Conservation (phyloP, 2,329 filamentous ascomycete species). For the Nothophoma quercina region DNA sequence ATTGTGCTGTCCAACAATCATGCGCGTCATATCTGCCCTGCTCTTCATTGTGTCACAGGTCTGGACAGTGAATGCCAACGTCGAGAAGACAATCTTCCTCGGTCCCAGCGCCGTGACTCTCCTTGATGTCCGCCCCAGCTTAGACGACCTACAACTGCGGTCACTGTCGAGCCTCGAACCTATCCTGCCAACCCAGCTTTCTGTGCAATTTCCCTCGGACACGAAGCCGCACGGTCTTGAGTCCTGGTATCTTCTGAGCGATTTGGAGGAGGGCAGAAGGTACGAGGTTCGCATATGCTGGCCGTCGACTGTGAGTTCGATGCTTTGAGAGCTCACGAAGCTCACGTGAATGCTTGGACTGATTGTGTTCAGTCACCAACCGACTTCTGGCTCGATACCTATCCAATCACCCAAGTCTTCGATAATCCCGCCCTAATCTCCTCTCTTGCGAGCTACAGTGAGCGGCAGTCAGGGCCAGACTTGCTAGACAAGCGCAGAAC, state of each 20-base stretch:
- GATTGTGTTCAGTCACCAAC: constrained; percentile 77
- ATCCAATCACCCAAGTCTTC: constrained; percentile 68
- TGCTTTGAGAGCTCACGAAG: constrained; percentile 6
- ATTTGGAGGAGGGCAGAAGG: constrained; percentile 72
- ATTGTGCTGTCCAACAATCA: constrained; percentile 37
- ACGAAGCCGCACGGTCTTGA: constrained; percentile 63
- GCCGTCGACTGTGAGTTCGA: constrained; percentile 79
- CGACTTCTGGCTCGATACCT: constrained; percentile 73
- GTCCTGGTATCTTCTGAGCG: constrained; percentile 81
- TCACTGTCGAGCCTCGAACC: constrained; percentile 64
- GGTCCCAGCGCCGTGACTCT: constrained; percentile 68
- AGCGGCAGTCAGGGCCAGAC: constrained; percentile 52
- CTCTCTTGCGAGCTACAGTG: constrained; percentile 70
- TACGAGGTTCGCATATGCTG: constrained; percentile 96
- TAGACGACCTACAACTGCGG: constrained; percentile 69
- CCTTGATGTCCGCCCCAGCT: constrained; percentile 62
- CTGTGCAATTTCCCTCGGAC: constrained; percentile 71
- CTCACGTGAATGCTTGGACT: constrained; percentile 20
- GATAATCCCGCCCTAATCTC: constrained; percentile 68
- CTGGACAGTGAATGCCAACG: constrained; percentile 68
- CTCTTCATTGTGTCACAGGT: constrained; percentile 43
- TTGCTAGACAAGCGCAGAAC: constrained; percentile 1
- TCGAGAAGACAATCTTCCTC: constrained; percentile 89
- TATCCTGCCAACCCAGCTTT: constrained; percentile 69
- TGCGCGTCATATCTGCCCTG: constrained; percentile 42